Percentiles rank a stretch among this genome's conserved stretches.
phyloP scores from a whole-genome alignment of 345 rosid species.

The Fremontodendron californicum region DNA sequence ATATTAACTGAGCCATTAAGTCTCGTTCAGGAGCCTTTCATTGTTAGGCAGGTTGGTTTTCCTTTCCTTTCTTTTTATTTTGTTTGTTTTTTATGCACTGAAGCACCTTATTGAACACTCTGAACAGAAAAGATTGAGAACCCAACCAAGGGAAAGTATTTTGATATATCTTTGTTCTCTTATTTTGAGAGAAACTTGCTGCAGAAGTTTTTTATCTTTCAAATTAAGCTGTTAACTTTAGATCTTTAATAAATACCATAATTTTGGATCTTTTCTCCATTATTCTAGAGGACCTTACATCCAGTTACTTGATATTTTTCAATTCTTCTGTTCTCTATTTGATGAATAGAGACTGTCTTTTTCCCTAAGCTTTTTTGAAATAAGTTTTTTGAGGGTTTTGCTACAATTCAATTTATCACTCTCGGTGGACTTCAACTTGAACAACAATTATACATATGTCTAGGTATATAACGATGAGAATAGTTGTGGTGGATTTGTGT shows the following conservation, averaged over 20 bases:
- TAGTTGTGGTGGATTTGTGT: not conserved
- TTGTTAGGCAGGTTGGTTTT: conserved; percentile 84
- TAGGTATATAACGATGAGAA: not conserved
- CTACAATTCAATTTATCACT: not conserved
- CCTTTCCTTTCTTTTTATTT: too few relatives aligned
- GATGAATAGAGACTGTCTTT: not conserved
- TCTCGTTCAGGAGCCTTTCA: conserved; percentile 77
- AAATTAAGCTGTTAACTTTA: not conserved
- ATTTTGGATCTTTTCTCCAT: not conserved
- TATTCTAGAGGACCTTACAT: not conserved
- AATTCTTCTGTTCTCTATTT: not conserved
- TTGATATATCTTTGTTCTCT: not conserved
- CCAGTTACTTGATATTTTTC: not conserved
- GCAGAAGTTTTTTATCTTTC: not conserved
- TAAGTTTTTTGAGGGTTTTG: not conserved
- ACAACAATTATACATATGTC: not conserved
- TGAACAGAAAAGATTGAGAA: not conserved
- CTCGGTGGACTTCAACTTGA: not conserved
- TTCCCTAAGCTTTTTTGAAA: not conserved
- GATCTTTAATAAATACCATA: not conserved
- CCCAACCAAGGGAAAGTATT: not conserved
- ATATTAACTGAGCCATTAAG: conserved; percentile 75
- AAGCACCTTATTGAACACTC: not conserved
- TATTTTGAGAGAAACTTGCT: not conserved
- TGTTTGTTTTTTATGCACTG: not conserved